Base-by-base conservation (phyloP, 1,284 basidiomycete species). In the Sporisorium iseilematis-ciliati region DNA sequence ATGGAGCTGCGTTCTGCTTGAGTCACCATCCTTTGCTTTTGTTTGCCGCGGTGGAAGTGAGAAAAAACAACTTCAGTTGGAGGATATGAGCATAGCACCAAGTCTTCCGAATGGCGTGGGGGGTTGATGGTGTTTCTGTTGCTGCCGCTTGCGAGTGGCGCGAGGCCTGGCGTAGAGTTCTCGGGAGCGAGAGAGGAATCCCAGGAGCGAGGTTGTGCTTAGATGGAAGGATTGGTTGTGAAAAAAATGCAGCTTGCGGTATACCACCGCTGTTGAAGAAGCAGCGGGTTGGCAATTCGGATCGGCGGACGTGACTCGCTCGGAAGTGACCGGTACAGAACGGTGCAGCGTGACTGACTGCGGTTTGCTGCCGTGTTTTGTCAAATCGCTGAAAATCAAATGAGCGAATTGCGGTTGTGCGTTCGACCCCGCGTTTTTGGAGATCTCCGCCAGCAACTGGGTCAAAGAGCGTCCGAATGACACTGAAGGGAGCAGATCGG, bases 221-320 rank as follows among this genome's bases (percentile, higher is more conserved):
- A 12, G 6, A 11, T 33, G 33, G 7, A 8, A 11, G 33, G 33
- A 8, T 38, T 10, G 35, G 35, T 38, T 11, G 35, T 4, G 35
- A 6, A 38, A 38, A 38, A 38, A 38, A 38, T 16, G 35, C 35
- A 38, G 35, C 35, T 38, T 60, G 65, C 58, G 58, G 65, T 46
- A 66, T n/a, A 43, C 48, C 54, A 7, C 51, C 45, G 63, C 56
- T 48, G 23, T 6, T 46, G 33, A 45, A 16, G 40, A 29, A 33
- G 40, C 25, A n/a, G 45, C 46, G 43, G 42, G 16, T 64, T 14
- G 25, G 5, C 29, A 40, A 23, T 14, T 50, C 57, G 45, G 54
- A 54, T 46, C n/a, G n/a, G 10, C 57, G 31, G 8, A 21, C 57
- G 64, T 66, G 64, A 66, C 64, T 66, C 64, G 64, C 65, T 66